Evolutionary conservation across 2,329 filamentous ascomycete genomes (phyloP).

Genomic region (Calycina marina): DNA sequence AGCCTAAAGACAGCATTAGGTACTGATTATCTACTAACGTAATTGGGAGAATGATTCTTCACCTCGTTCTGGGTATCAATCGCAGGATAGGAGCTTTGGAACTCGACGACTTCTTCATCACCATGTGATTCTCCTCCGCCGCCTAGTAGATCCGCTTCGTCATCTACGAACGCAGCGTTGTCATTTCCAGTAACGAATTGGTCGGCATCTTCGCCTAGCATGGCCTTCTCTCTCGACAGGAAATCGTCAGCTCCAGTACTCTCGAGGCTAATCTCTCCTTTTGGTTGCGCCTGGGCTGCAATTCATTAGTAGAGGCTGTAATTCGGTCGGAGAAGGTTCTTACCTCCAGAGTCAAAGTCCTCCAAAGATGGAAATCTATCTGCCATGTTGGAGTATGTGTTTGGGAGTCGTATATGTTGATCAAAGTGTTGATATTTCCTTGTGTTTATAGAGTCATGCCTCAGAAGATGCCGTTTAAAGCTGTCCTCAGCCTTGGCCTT

Average conservation of each 20-base stretch:
- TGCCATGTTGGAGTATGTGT: constrained; percentile 39
- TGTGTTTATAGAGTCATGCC: too few species aligned
- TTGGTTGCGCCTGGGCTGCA: constrained; percentile 51
- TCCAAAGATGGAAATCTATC: constrained; percentile 46
- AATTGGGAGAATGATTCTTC: constrained; percentile 13
- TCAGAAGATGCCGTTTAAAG: too few species aligned
- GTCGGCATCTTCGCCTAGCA: constrained; percentile 81
- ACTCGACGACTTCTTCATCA: constrained; percentile 31
- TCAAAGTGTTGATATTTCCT: too few species aligned
- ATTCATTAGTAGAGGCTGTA: constrained; percentile 27
- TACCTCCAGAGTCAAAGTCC: constrained; percentile 40
- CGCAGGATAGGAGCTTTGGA: constrained; percentile 84
- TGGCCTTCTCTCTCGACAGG: constrained; percentile 75
- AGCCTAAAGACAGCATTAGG: constrained; percentile 31
- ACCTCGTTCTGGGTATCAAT: constrained; percentile 57
- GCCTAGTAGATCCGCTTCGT: constrained; percentile 58
- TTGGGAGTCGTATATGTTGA: too few species aligned
- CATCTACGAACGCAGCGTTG: constrained; percentile 45
- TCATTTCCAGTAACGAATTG: constrained; percentile 75
- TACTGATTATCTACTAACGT: background rate
- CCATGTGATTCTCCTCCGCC: constrained; percentile 36
- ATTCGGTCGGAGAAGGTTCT: constrained; percentile 3
- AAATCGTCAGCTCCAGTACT: constrained; percentile 64
- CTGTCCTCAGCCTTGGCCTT: too few species aligned
- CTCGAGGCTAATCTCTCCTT: constrained; percentile 31